These are phyloP conservation scores for Emericellopsis terricola DNA, from an alignment of 495 filamentous ascomycete species.

Conservation along the genomic window DNA sequence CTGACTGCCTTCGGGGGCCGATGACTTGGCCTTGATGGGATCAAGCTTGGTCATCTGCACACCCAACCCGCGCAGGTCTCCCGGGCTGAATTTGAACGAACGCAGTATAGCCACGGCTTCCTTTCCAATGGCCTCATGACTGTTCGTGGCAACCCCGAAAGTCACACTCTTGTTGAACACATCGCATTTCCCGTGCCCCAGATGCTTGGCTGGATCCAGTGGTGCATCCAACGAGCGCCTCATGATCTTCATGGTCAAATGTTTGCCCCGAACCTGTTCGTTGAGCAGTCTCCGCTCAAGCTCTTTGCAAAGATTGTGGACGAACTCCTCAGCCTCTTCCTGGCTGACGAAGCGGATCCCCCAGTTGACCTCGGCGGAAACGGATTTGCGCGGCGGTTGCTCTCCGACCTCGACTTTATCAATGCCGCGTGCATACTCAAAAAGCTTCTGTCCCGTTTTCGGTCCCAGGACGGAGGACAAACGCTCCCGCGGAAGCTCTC, in stretches of 20 bases:
- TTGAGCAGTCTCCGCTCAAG: constrained; percentile 61
- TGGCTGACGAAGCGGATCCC: constrained; percentile 86
- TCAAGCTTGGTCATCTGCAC: constrained; percentile 88
- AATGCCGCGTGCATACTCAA: constrained; percentile 79
- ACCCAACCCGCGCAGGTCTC: constrained; percentile 77
- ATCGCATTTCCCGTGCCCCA: constrained; percentile 92
- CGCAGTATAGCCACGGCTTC: constrained; percentile 70
- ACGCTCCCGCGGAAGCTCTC: constrained; percentile 54
- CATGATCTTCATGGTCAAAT: constrained; percentile 89
- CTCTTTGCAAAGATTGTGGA: constrained; percentile 66
- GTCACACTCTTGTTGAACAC: constrained; percentile 70
- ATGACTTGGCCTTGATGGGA: constrained; percentile 36
- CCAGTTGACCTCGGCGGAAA: constrained; percentile 96
- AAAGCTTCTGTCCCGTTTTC: constrained; percentile 84
- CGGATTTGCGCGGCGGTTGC: constrained; percentile 62
- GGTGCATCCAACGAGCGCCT: constrained; percentile 70
- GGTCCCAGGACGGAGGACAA: constrained; percentile 58
- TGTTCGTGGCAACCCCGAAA: constrained; percentile 70
- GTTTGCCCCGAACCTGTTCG: constrained; percentile 68
- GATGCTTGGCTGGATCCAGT: constrained; percentile 80
- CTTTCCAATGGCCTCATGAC: constrained; percentile 46
- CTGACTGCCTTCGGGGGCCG: constrained; percentile 39
- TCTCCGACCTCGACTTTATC: constrained; percentile 77
- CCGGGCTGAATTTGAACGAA: constrained; percentile 69
- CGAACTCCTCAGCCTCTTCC: constrained; percentile 77